Base-by-base conservation (phyloP, 2,329 filamentous ascomycete genomes). In the Alternaria sp. region DNA sequence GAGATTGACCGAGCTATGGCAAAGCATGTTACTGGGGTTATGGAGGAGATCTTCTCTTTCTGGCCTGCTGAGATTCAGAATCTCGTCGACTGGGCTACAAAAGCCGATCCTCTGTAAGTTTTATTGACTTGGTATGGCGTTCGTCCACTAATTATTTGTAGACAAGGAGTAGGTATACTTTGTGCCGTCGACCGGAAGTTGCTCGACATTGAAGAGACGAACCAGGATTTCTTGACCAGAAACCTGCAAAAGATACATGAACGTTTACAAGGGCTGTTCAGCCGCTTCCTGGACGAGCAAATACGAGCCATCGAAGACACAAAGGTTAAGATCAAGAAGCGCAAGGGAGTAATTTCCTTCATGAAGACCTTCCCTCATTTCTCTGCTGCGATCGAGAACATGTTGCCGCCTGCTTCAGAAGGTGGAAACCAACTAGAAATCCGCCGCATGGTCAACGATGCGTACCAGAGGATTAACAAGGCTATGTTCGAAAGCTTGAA, bases 261-360 rank as follows among this genome's bases (percentile, higher is more conserved):
- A 55, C 86, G 86, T 40, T 82, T 98, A 17, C 87, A 90, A 66
- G 85, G 86, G 2, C 86, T 91, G 3, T 97, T 97, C 80, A 88
- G 85, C 61, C 92, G 91, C 62, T 97, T 98, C 69, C 88, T 98
- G 8, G 94, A 98, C 66, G 92, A 97, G 64, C 95, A 99, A 76
- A 90, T 98, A 58, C 91, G 92, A 26, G 93, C 93, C 5, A 97
- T 98, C 63, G 95, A 98, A 79, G 95, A 98, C 61, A 98, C 93
- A 37, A 98, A 98, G 79, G 94, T 99, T 77, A 97, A 97, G 82
- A 93, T 97, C 79, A 97, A 97, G 83, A 98, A 98, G 83, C 90
- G 95, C 67, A 97, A 96, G 80, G 94, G 95, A 10, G 92, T 99
- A 56, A 97, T 98, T 70, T 89, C 89, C 14, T 98, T 98, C 77